Base-by-base conservation (phyloP, 2,329 filamentous ascomycete species). In the Epichloe coenophiala region DNA sequence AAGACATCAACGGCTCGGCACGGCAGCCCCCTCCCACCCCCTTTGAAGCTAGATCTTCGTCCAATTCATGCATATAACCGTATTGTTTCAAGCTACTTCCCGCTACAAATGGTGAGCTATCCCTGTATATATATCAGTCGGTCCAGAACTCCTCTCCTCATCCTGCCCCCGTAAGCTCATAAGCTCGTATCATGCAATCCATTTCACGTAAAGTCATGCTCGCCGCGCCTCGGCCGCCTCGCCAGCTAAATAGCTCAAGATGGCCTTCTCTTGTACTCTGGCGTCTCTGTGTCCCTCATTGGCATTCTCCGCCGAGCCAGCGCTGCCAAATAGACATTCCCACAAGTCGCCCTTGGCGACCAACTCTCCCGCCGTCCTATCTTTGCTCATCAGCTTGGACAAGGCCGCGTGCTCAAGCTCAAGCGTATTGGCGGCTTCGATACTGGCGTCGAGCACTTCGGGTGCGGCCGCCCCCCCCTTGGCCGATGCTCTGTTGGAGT, bases 401-500 rank as follows among this genome's bases (percentile, higher is more conserved):
- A 94, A 66, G 1, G 80, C 74, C 6, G 84, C 85, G 54, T 85
- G 77, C 66, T 95, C 80, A 58, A 96, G 66, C 66, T 96, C 88
- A 44, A 86, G 69, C 3, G 88, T 88, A 61, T 97, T 95, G 2
- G 90, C 90, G 13, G 77, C 82, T 55, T 96, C 90, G 13, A 97
- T 71, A 17, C 75, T 73, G 54, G 76, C 68, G 60, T 87, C 77
- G 57, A 81, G 62, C 51, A 81, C 55, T 61, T 75, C 71, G 0
- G 70, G 62, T 13, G 65, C 68, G 3, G 48, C 38, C 21, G 37
- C 17, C 68, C 70, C n/a, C n/a, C n/a, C 70, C 44, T 67, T 72
- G 9, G 63, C 65, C 55, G 73, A 68, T 12, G 61, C 61, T 23
- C 19, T 19, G 52, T 68, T 69, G 49, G 57, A 27, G 23, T 27